Evolutionary conservation across 495 filamentous ascomycete genomes (phyloP), one percentile per base, ranked within the genome.

Genomic region (Jackrogersella minutella): DNA sequence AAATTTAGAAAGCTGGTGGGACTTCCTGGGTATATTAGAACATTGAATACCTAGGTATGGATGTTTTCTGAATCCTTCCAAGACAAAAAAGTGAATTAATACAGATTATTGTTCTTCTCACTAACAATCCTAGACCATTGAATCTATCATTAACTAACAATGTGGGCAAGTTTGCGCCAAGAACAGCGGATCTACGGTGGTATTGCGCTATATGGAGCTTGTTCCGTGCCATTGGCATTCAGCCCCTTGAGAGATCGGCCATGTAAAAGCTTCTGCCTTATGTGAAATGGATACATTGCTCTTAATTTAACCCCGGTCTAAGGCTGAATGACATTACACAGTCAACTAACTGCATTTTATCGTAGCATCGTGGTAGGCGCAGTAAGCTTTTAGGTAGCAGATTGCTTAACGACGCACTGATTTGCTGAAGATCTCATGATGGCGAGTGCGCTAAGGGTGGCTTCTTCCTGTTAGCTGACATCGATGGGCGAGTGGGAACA

Each of bases 291-390:
- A 37, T 33, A n/a, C n/a, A n/a, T n/a, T n/a, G 33, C 33, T 3
- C 33, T 40, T n/a, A 53, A 55, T 53, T 53, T 47, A 47, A 53
- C 55, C 55, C 55, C 22, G 17, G 54, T 50, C 31, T 56, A 40
- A 56, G 63, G 63, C 58, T 62, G 58, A 62, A 54, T 39, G n/a
- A 5, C 28, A 39, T 36, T 22, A 49, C 13, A 28, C 36, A 33
- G 21, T 6, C 16, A 33, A 5, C 14, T 17, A 57, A 57, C 37
- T 14, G 36, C 44, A 52, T 52, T 24, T 5, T 16, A 30, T 17
- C 51, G n/a, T 56, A n/a, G 22, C 34, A 17, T 19, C 16, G 17
- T 28, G 24, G 13, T 13, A 11, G 49, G 59, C 50, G 49, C 59
- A 54, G 59, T 34, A 39, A 28, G 40, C 41, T 21, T 40, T 24